Percentiles rank a stretch among this genome's conserved stretches.
These are phyloP conservation scores for Fusarium robinianum DNA, from an alignment of 2,329 filamentous ascomycete genomes.

Conservation along the genomic window DNA sequence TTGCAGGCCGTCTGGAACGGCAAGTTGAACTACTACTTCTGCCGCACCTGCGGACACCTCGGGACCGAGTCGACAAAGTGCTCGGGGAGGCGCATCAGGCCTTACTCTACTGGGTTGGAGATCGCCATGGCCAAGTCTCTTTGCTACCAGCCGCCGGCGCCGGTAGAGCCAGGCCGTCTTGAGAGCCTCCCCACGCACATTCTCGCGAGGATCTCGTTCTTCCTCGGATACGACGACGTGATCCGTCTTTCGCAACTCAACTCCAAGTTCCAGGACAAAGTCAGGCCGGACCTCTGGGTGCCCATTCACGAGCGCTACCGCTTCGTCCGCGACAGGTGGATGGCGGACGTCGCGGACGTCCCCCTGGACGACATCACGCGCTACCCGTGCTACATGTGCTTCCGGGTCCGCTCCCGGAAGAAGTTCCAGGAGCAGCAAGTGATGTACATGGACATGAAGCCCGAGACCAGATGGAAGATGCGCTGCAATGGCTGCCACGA, in stretches of 20 bases:
- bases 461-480: conserved; percentile 21
- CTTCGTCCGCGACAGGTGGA: conserved; percentile 19
- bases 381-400: conserved; percentile 28
- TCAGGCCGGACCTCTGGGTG: conserved; percentile 18
- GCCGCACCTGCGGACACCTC: conserved; percentile 26
- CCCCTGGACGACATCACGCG: not conserved
- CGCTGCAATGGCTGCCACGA: conserved; percentile 16
- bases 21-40: conserved; percentile 26
- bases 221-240: conserved; percentile 12
- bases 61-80: conserved; percentile 22
- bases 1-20: conserved; percentile 6
- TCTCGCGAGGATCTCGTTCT: conserved; percentile 11
- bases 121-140: not conserved
- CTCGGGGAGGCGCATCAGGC: not conserved
- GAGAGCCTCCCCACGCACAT: conserved; percentile 19
- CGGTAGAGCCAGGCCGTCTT: not conserved
- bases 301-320: conserved; percentile 18
- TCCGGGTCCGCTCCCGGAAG: not conserved
- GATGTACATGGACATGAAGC: not conserved
- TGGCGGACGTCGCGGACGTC: not conserved
- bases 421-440: conserved; percentile 11
- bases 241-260: conserved; percentile 10
- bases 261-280: conserved; percentile 3
- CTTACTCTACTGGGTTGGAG: not conserved
- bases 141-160: conserved; percentile 2